A percentile compares a stretch with the other conserved stretches of the same genome.
These are phyloP conservation scores for Alternaria solani DNA, from an alignment of 2,329 filamentous ascomycete species.

Conservation along the genomic window DNA sequence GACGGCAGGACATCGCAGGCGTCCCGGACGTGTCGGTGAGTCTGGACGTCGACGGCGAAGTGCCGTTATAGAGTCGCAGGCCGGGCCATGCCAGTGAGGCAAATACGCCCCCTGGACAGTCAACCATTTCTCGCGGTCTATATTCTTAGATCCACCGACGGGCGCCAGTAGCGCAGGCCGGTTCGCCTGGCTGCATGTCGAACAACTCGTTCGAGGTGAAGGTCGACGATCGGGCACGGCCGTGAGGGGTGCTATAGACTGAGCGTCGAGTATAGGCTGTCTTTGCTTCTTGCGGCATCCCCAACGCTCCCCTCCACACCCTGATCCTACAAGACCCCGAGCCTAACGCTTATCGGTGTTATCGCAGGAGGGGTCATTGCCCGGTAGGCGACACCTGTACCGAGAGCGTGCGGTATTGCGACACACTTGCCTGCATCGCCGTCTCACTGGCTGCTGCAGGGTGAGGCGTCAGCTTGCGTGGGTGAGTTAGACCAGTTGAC, in stretches of 20 bases:
- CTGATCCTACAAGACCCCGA: slow-evolving; percentile 28
- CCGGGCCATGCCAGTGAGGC: slow-evolving; percentile 34
- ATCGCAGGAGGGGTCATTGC: slow-evolving; percentile 34
- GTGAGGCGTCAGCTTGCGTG: slow-evolving; percentile 30
- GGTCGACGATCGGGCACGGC: slow-evolving; percentile 13
- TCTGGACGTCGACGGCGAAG: slow-evolving; percentile 26
- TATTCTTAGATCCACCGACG: slow-evolving; percentile 33
- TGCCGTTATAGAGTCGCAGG: slow-evolving; percentile 26
- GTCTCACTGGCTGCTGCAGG: slow-evolving; percentile 34
- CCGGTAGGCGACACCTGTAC: slow-evolving; percentile 33
- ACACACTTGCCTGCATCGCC: slow-evolving; percentile 23
- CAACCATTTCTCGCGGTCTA: slow-evolving; percentile 21
- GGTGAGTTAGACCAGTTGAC: slow-evolving; percentile 6
- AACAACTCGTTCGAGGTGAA: slow-evolving; percentile 14
- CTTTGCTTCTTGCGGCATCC: slow-evolving; percentile 33
- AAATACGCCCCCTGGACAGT: slow-evolving; percentile 23
- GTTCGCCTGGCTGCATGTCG: slow-evolving; percentile 18
- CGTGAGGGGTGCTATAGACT: slow-evolving; percentile 7
- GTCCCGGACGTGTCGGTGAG: slow-evolving; percentile 41
- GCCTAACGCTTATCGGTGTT: slow-evolving; percentile 41
- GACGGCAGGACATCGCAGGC: slow-evolving; percentile 24
- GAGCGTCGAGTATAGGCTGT: slow-evolving; percentile 18
- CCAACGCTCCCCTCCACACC: slow-evolving; percentile 30
- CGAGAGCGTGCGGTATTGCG: slow-evolving; percentile 27
- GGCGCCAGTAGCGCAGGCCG: slow-evolving; percentile 17